Conservation (phyloP, 108 stramenopile species). For the Schizochytrium sp. region DNA sequence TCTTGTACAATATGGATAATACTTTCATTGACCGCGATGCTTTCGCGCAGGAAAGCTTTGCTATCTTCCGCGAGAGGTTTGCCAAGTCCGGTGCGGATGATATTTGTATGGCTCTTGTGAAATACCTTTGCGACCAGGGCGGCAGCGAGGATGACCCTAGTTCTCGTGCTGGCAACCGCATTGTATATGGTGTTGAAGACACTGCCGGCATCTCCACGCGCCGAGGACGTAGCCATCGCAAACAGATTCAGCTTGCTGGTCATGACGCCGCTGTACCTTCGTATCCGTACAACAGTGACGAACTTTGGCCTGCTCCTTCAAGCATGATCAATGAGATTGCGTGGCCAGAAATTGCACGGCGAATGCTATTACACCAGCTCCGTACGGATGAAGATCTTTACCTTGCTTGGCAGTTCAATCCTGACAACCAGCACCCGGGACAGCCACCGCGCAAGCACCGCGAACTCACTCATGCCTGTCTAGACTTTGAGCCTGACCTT, state of each 20-base stretch:
- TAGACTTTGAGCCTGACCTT: constrained; percentile 39
- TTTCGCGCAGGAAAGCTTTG: constrained; percentile 34
- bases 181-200: constrained; percentile 35
- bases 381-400: constrained; percentile 27
- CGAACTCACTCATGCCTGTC: too few relatives aligned
- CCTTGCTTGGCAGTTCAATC: constrained; percentile 28
- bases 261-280: constrained; percentile 1
- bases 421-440: constrained; percentile 10
- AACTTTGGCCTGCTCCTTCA: constrained; percentile 27
- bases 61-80: constrained; percentile 36
- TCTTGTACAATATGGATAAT: constrained; percentile 5
- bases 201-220: constrained; percentile 51
- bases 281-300: constrained; percentile 56
- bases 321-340: constrained; percentile 21
- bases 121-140: constrained; percentile 20
- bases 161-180: background rate
- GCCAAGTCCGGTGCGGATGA: constrained; percentile 17
- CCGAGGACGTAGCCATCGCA: constrained; percentile 18
- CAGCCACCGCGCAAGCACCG: constrained; percentile 21
- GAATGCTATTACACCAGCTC: constrained; percentile 13
- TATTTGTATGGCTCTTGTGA: constrained; percentile 6
- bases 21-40: constrained; percentile 19
- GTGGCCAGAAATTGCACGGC: constrained; percentile 52
- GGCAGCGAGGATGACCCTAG: constrained; percentile 12
- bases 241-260: background rate